A percentile compares a stretch with the other conserved stretches of the same genome.
phyloP scores from a whole-genome alignment of 2,329 filamentous ascomycete species.

The Alternaria ethzedia region DNA sequence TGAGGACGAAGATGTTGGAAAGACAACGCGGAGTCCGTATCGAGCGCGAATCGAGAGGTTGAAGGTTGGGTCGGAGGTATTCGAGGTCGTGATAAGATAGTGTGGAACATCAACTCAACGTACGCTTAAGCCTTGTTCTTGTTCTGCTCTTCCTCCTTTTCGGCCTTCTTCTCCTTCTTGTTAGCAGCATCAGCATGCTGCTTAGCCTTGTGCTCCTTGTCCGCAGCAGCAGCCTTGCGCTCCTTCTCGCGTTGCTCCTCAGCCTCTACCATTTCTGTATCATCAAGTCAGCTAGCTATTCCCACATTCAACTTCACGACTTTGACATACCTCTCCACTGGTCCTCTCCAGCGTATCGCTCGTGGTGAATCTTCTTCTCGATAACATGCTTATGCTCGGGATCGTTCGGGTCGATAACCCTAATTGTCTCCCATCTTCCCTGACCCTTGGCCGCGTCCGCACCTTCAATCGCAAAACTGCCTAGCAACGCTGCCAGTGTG shows the following conservation, averaged over 20 bases:
- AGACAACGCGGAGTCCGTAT: neutral
- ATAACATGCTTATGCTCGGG: slow-evolving; percentile 82
- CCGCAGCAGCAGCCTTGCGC: slow-evolving; percentile 48
- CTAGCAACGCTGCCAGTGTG: slow-evolving; percentile 82
- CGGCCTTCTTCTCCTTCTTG: slow-evolving; percentile 29
- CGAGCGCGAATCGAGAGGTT: neutral
- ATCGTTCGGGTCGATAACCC: slow-evolving; percentile 80
- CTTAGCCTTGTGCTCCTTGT: slow-evolving; percentile 23
- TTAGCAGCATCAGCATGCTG: slow-evolving; percentile 26
- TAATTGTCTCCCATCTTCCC: slow-evolving; percentile 83
- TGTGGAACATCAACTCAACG: neutral
- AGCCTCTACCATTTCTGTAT: slow-evolving; percentile 78
- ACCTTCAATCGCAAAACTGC: slow-evolving; percentile 82
- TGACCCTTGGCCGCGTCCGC: slow-evolving; percentile 77
- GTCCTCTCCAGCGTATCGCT: slow-evolving; percentile 86
- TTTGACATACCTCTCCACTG: slow-evolving; percentile 77
- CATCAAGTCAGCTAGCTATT: slow-evolving; percentile 21
- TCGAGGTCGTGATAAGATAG: neutral
- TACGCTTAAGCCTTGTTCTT: slow-evolving; percentile 17
- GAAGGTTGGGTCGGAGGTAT: neutral
- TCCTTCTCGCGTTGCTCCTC: slow-evolving; percentile 70
- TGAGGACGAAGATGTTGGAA: slow-evolving; percentile 1
- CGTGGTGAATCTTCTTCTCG: slow-evolving; percentile 86
- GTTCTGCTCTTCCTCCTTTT: slow-evolving; percentile 29
- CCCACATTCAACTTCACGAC: neutral